A percentile compares a stretch with the other conserved stretches of the same genome.
Evolutionary conservation across 2,329 filamentous ascomycete species (phyloP).

Genomic region (Penicillium sp.): DNA sequence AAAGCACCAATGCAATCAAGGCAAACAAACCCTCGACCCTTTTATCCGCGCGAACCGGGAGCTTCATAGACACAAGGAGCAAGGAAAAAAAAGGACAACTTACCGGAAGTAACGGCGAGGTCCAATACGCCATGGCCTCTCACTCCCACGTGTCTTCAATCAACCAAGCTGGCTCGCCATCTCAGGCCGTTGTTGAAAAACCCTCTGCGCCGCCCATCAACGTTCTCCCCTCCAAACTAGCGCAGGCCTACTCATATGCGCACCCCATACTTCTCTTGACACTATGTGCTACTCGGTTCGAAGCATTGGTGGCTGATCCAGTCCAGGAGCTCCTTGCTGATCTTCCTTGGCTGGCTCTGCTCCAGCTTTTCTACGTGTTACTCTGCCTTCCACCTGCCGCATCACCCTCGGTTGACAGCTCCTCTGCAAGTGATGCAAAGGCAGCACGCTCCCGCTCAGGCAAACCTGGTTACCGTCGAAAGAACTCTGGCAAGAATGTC

Average conservation of each 20-base stretch:
- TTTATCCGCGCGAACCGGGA: neutral
- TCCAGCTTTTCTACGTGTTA: conserved; percentile 64
- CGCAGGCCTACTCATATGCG: conserved; percentile 60
- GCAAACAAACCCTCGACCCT: neutral
- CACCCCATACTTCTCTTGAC: conserved; percentile 69
- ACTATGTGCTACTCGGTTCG: conserved; percentile 64
- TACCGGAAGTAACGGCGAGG: conserved; percentile 5
- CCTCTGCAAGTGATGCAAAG: conserved; percentile 5
- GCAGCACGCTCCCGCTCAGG: conserved; percentile 18
- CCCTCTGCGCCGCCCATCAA: conserved; percentile 43
- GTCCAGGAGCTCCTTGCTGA: conserved; percentile 61
- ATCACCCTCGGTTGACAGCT: conserved; percentile 17
- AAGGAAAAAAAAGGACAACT: neutral
- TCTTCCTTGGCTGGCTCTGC: conserved; percentile 60
- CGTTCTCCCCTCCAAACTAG: conserved; percentile 49
- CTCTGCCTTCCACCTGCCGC: conserved; percentile 59
- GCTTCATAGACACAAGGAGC: neutral
- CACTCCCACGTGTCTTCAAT: conserved; percentile 6
- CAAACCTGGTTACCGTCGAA: conserved; percentile 24
- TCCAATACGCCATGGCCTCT: conserved; percentile 19
- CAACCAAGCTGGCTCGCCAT: conserved; percentile 1
- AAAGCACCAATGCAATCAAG: neutral
- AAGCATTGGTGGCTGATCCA: conserved; percentile 68
- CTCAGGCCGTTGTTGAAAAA: conserved; percentile 22
- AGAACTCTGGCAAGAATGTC: conserved; percentile 18